Evolutionary conservation across 805 yeast genomes (phyloP).

Genomic region (Ogataea methanolica): DNA sequence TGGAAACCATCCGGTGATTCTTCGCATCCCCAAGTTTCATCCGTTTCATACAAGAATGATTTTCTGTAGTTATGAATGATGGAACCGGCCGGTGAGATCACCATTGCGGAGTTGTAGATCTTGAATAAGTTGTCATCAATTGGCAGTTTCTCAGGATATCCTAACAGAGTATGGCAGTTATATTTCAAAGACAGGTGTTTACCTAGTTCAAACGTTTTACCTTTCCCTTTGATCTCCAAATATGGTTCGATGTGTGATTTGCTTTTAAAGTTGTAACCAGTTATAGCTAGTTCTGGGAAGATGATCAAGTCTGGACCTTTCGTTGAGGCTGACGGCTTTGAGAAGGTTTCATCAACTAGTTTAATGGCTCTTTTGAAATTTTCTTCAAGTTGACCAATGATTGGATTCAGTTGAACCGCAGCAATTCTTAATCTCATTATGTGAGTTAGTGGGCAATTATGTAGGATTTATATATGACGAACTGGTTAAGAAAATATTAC

Average conservation of each 20-base stretch:
- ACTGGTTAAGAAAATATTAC: no score
- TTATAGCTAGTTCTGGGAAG: slow-evolving; percentile 78
- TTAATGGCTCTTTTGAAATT: slow-evolving; percentile 8
- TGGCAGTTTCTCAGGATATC: slow-evolving; percentile 67
- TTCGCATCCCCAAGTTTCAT: slow-evolving; percentile 71
- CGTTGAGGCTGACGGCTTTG: slow-evolving; percentile 34
- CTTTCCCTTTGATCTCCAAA: slow-evolving; percentile 39
- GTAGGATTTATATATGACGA: no score
- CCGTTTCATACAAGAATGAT: slow-evolving; percentile 71
- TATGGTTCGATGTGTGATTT: slow-evolving; percentile 49
- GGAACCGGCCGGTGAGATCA: slow-evolving; percentile 56
- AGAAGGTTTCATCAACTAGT: slow-evolving; percentile 43
- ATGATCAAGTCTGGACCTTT: slow-evolving; percentile 58
- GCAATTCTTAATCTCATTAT: slow-evolving; percentile 55
- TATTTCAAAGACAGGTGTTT: slow-evolving; percentile 41
- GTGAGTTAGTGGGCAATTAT: not conserved
- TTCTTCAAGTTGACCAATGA: slow-evolving; percentile 51
- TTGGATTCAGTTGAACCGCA: slow-evolving; percentile 63
- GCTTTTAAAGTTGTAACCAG: slow-evolving; percentile 70
- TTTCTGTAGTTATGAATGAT: slow-evolving; percentile 68
- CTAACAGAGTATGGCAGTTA: slow-evolving; percentile 66
- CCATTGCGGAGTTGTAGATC: slow-evolving; percentile 68
- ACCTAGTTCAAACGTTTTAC: slow-evolving; percentile 53
- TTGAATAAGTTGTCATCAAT: slow-evolving; percentile 4
- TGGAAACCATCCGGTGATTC: slow-evolving; percentile 64